Evolutionary conservation across 1,284 basidiomycete genomes (phyloP), one percentile per base, ranked within the genome.

Genomic region (Irpex sp.): DNA sequence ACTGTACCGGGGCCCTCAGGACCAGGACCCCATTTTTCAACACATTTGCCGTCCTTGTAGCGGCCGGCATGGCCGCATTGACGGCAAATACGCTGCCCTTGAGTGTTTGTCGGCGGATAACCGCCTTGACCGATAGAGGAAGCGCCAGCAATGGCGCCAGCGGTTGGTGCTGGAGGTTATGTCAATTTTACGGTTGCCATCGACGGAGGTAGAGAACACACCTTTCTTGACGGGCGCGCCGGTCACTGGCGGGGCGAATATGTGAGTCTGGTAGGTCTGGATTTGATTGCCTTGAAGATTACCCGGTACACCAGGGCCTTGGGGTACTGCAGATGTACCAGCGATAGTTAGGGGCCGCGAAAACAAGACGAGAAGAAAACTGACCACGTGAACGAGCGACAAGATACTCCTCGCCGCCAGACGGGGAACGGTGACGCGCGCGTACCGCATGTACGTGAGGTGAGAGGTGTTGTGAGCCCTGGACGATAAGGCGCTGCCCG

Each of bases 1-100:
- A 93, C 91, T 0, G 90, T 93, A 21, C 91, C 91, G 51, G 90
- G 90, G 0, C 91, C 90, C 75, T 88, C 83, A 57, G 90, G 90
- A 1, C 91, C 91, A 13, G 91, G 91, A 2, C 90, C 91, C 91
- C 91, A 93, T 73, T 93, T 93, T 71, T 93, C 91, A 53, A 93
- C 89, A 70, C 91, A 93, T 70, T 92, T 92, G 15, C 87, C 88
- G 11, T 93, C 91, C 77, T 92, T 93, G 77, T 92, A 92, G 0
- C 90, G 77, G 0, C 85, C 85, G 1, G 84, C 76, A 39, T 84
- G 75, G 0, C 88, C 88, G 67, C 90, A 92, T 68, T 90, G 87
- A 9, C 89, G 77, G 70, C 90, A 92, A 46, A 90, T 90, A 26
- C 90, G 78, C 69, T 92, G 88, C 0, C 89, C 89, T 57, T 81